Base-by-base conservation (phyloP, 2,329 filamentous ascomycete genomes). In the Paecilomyces dactylethromorphus region DNA sequence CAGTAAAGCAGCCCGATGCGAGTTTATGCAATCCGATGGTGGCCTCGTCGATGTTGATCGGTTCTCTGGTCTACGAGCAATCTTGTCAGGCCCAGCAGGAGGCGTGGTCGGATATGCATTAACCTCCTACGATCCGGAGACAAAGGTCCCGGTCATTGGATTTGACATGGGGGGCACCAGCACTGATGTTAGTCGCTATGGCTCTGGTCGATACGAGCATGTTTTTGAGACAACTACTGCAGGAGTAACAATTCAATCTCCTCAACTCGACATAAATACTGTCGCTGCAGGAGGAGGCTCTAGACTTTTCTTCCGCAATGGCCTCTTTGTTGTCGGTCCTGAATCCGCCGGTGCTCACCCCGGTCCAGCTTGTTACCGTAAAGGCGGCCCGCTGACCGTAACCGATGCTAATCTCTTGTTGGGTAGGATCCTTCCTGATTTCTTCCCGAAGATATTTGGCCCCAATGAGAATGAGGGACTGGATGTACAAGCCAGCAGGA, bases 401-500 rank as follows among this genome's bases (percentile, higher is more conserved):
- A 97, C 93, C 0, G 92, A 97, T 68, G 92, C 92, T 5, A 97
- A 97, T 65, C 74, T 96, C 5, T 92, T 91, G 70, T 84, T 97
- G 0, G 92, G 92, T 0, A 85, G 93, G 24, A 79, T 97, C 3
- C 76, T 96, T 1, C 92, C 92, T 0, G 91, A 96, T 62, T 96
- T 96, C 80, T 97, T 97, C 74, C 93, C 93, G 0, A 93, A 92
- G 71, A 97, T 97, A 60, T 97, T 97, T 66, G 93, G 93, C 53
- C 88, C 91, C 71, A 88, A 92, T 52, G 92, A 97, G 70, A 82
- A 96, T 61, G 86, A 96, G 71, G 89, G 87, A 0, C 76, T 97
- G 1, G 92, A 96, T 69, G 79, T 84, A 1, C 83, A 88, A 58
- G 89, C 90, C 0, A 96, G 90, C 66, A 83, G 86, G 70, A 86